These are phyloP conservation scores for Scedosporium minutisporum DNA, from an alignment of 2,329 filamentous ascomycete species.

Conservation along the genomic window DNA sequence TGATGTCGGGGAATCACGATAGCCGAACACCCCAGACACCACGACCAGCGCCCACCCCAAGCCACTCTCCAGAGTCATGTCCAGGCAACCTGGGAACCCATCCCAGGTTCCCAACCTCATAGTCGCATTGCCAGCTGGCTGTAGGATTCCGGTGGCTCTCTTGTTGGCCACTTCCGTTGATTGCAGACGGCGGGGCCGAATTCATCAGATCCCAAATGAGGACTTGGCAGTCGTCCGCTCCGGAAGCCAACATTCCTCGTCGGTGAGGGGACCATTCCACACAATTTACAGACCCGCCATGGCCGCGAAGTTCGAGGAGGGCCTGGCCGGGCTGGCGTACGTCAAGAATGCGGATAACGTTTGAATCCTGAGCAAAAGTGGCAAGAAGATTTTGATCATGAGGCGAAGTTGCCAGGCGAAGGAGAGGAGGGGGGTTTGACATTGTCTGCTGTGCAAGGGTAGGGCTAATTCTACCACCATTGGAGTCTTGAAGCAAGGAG, in stretches of 20 bases:
- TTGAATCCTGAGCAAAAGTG: conserved; percentile 93
- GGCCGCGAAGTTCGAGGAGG: conserved; percentile 82
- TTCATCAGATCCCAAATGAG: conserved; percentile 90
- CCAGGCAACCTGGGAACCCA: conserved; percentile 69
- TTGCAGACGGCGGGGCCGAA: conserved; percentile 34
- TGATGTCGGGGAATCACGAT: conserved; percentile 1
- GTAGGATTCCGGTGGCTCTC: conserved; percentile 58
- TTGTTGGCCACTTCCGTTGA: conserved; percentile 39
- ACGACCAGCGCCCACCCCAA: conserved; percentile 71
- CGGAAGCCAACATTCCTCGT: conserved; percentile 80
- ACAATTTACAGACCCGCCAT: conserved; percentile 76
- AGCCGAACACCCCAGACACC: conserved; percentile 67
- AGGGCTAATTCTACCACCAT: conserved; percentile 58
- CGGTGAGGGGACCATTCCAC: conserved; percentile 91
- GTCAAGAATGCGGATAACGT: conserved; percentile 86
- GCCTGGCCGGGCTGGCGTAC: conserved; percentile 94
- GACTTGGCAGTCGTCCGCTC: conserved; percentile 84
- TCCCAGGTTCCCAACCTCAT: conserved; percentile 75
- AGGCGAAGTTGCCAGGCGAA: conserved; percentile 79
- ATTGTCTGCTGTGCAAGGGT: conserved; percentile 70
- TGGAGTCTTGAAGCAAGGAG: conserved; percentile 30
- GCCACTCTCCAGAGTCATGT: conserved; percentile 67
- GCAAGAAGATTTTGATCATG: conserved; percentile 92
- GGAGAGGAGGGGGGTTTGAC: conserved; percentile 64
- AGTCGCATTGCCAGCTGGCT: conserved; percentile 76